Conservation (phyloP, 805 yeast species). For the Sugiyamaella mastotermitis region DNA sequence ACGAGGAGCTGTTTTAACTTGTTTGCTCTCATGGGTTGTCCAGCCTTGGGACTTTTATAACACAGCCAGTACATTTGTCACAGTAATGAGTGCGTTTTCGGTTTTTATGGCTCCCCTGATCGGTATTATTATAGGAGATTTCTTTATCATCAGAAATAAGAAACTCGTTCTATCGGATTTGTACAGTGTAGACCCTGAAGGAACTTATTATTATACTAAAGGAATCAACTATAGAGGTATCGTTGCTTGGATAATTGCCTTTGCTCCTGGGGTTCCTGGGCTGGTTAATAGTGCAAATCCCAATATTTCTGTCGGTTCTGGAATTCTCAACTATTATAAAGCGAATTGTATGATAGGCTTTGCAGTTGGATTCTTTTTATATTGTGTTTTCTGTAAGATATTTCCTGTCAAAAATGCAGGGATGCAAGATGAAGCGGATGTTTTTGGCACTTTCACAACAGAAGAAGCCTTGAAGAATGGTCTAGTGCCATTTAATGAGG, state of each 20-base stretch:
- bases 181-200: conserved; percentile 32
- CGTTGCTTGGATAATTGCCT: conserved; percentile 27
- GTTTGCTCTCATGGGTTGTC: conserved; percentile 26
- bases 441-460: no score
- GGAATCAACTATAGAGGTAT: conserved; percentile 43
- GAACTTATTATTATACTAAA: conserved; percentile 38
- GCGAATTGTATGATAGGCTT: not conserved
- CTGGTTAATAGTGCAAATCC: conserved; percentile 19
- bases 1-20: conserved; percentile 35
- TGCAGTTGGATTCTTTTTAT: conserved; percentile 23
- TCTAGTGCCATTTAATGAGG: no score
- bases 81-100: conserved; percentile 34
- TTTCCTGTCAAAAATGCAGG: conserved; percentile 34
- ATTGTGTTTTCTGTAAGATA: conserved; percentile 30
- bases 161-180: conserved; percentile 39
- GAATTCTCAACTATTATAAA: conserved; percentile 1
- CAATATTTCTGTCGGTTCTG: conserved; percentile 13
- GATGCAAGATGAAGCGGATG: conserved; percentile 31
- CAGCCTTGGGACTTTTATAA: conserved; percentile 39
- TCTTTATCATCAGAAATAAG: conserved; percentile 36
- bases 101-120: conserved; percentile 38
- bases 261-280: conserved; percentile 24
- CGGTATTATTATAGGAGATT: conserved; percentile 36
- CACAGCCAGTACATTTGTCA: conserved; percentile 33
- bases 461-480: no score